phyloP scores from a whole-genome alignment of 2,329 filamentous ascomycete genomes.

The Simplicillium aogashimaense region DNA sequence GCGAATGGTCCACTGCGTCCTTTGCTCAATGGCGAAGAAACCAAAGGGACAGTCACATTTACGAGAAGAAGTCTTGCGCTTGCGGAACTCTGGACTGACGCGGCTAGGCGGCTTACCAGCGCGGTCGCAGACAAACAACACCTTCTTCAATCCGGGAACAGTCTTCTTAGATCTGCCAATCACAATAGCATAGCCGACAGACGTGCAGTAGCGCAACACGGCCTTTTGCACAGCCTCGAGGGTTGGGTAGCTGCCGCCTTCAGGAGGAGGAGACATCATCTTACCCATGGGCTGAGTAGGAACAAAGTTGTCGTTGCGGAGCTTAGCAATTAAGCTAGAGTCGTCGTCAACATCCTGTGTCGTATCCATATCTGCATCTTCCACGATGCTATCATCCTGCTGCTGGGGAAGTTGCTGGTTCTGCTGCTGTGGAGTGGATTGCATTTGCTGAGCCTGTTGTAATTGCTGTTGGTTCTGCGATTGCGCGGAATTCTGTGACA shows the following conservation, averaged over 20 bases:
- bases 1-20: slow-evolving; percentile 56
- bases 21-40: slow-evolving; percentile 60
- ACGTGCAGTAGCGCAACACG: slow-evolving; percentile 55
- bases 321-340: slow-evolving; percentile 34
- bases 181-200: slow-evolving; percentile 58
- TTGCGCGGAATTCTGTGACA: slow-evolving; percentile 17
- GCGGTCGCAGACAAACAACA: slow-evolving; percentile 56
- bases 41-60: slow-evolving; percentile 61
- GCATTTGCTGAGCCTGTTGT: slow-evolving; percentile 10
- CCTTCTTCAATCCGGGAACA: slow-evolving; percentile 56
- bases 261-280: slow-evolving; percentile 53
- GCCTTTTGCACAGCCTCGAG: slow-evolving; percentile 56
- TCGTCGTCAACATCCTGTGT: slow-evolving; percentile 36
- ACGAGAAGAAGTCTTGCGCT: slow-evolving; percentile 56
- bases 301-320: slow-evolving; percentile 39
- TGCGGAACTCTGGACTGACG: slow-evolving; percentile 54
- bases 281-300: slow-evolving; percentile 45
- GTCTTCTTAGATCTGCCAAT: slow-evolving; percentile 61
- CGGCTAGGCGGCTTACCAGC: slow-evolving; percentile 52
- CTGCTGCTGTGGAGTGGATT: slow-evolving; percentile 15
- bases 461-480: slow-evolving; percentile 13
- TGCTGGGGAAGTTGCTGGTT: slow-evolving; percentile 25
- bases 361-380: slow-evolving; percentile 44
- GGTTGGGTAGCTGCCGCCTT: slow-evolving; percentile 54
- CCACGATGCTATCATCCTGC: slow-evolving; percentile 31